A percentile compares a stretch with the other conserved stretches of the same genome.
These are phyloP conservation scores for Populus euphratica DNA, from an alignment of 345 rosid species.

Conservation along the genomic window DNA sequence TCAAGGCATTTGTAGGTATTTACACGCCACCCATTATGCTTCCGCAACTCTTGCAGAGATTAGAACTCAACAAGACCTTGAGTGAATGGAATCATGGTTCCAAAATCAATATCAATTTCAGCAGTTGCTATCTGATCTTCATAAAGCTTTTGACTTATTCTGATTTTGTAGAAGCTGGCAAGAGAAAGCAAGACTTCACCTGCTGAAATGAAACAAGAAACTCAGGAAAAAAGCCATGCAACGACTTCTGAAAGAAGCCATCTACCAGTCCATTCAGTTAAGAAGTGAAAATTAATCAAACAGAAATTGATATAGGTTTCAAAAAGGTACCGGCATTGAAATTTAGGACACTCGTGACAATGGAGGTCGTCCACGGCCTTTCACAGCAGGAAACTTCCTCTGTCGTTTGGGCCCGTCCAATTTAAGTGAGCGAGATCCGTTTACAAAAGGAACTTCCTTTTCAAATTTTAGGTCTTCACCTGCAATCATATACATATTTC, in stretches of 20 bases:
- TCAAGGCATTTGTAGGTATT: constrained; percentile 24
- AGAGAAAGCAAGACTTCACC: constrained; percentile 7
- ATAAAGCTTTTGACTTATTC: not conserved
- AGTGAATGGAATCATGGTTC: not conserved
- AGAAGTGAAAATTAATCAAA: not conserved
- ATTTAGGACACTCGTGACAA: constrained; percentile 3
- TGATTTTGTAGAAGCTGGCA: constrained; percentile 13
- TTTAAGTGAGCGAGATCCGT: constrained; percentile 19
- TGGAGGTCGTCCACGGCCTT: constrained; percentile 23
- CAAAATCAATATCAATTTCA: not conserved
- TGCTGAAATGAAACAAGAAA: constrained; percentile 9
- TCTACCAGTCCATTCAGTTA: not conserved
- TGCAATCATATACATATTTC: constrained; percentile 60
- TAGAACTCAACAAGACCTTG: constrained; percentile 4
- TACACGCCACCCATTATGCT: constrained; percentile 23
- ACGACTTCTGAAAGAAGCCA: not conserved
- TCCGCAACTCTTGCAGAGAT: not conserved
- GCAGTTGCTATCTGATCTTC: constrained; percentile 11
- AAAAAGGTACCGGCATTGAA: constrained; percentile 21
- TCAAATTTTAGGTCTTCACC: constrained; percentile 51
- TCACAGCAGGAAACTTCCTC: constrained; percentile 37
- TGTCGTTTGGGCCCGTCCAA: constrained; percentile 39
- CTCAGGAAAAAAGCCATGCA: not conserved
- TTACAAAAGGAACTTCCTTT: constrained; percentile 19
- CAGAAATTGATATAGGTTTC: not conserved